phyloP scores from a whole-genome alignment of 805 yeast genomes.

The Starmerella tilneyi region DNA sequence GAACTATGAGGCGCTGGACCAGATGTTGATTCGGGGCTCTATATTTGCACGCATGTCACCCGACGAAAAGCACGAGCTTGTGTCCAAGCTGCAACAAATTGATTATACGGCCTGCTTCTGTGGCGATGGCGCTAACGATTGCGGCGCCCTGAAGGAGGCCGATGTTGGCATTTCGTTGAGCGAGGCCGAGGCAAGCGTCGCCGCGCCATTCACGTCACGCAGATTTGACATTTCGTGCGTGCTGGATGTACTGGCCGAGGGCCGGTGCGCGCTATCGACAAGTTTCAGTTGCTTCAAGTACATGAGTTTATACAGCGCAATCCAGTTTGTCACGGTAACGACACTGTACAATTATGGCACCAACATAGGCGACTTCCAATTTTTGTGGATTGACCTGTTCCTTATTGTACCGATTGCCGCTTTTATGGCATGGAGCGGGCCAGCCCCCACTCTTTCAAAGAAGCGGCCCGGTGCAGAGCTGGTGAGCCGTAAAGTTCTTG shows the following conservation, averaged over 20 bases:
- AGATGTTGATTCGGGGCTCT: slow-evolving; percentile 61
- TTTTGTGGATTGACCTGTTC: slow-evolving; percentile 82
- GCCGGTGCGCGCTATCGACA: slow-evolving; percentile 88
- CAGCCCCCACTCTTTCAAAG: slow-evolving; percentile 45
- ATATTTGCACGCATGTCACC: slow-evolving; percentile 98
- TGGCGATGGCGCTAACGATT: slow-evolving; percentile 99
- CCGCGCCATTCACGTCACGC: slow-evolving; percentile 94
- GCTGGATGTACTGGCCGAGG: slow-evolving; percentile 81
- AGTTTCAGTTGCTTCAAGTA: slow-evolving; percentile 95
- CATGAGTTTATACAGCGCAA: slow-evolving; percentile 94
- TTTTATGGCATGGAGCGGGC: slow-evolving; percentile 94
- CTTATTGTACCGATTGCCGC: slow-evolving; percentile 89
- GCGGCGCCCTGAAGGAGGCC: slow-evolving; percentile 96
- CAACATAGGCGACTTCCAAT: slow-evolving; percentile 93
- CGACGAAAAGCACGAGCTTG: slow-evolving; percentile 94
- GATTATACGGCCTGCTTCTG: slow-evolving; percentile 95
- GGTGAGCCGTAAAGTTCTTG: slow-evolving; percentile 75
- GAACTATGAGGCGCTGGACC: slow-evolving; percentile 37
- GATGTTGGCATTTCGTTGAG: slow-evolving; percentile 93
- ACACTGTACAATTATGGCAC: slow-evolving; percentile 79
- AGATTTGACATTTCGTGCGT: slow-evolving; percentile 88
- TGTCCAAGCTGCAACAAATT: slow-evolving; percentile 68
- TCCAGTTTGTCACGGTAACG: slow-evolving; percentile 82
- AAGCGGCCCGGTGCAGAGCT: slow-evolving; percentile 91
- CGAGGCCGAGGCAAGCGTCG: slow-evolving; percentile 97